Base-by-base conservation (phyloP, 345 rosid species). In the Salix udensis region DNA sequence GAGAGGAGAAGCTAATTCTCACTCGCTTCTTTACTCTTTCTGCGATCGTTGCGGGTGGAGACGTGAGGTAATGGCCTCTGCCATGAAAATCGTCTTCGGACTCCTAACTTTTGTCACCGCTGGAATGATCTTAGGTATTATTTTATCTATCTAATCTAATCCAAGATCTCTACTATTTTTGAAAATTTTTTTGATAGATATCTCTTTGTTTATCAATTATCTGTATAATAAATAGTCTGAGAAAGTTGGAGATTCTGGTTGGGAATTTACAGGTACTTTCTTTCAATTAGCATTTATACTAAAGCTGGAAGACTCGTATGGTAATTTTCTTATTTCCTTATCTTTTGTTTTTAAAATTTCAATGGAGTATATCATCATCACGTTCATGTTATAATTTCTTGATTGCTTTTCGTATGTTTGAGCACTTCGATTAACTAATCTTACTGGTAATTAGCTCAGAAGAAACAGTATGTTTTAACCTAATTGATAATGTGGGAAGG, bases 121-220 rank as follows among this genome's bases (percentile, higher is more conserved):
- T 66, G 98, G 98, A 69, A 94, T 94, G 97, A 90, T 94, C 77
- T 85, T 91, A 81, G 98, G 98, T 94, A 83, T 31, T 42, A 11
- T 42, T 42, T 67, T 73, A 70, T 30, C 74, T 67, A 30, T 42
- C 26, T 23, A 23, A 40, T 40, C 53, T 39, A 23, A 46, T 65
- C 69, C 50, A 65, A 72, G 7, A 1, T 1, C 21, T 0, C 58
- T 16, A 9, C 1, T 30, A 19, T 14, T 21, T 14, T n/a, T 21
- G n/a, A 53, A 46, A 36, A 2, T 14, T 5, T 14, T 5, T 23
- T 62, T 28, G 19, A 1, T 21, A 7, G 6, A 11, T 12, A 40
- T 52, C 67, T 6, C 10, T 4, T 4, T 58, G 39, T 21, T 4
- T 10, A 53, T 53, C 60, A 19, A 53, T 53, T 53, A 53, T 53